A percentile compares a stretch with the other conserved stretches of the same genome.
These are phyloP conservation scores for Epichloe coenophiala DNA, from an alignment of 2,329 filamentous ascomycete species.

Conservation along the genomic window DNA sequence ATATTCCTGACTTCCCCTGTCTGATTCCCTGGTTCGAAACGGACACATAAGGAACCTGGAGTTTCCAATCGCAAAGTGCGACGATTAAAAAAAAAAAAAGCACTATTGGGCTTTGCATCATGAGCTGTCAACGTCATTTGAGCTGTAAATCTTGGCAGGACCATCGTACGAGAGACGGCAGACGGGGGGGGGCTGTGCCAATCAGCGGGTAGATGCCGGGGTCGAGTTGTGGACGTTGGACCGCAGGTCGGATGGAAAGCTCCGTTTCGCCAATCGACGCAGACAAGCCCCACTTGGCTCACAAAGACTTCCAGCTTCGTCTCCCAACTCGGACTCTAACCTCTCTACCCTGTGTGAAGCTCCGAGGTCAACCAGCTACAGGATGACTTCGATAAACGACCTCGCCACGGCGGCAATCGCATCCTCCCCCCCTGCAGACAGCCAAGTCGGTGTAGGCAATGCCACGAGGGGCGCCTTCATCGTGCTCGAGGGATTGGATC, in stretches of 20 bases:
- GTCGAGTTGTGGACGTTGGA: neutral
- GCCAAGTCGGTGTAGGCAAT: neutral
- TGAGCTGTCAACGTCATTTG: neutral
- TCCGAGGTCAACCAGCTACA: too few species aligned
- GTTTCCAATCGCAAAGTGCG: neutral
- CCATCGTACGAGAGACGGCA: neutral
- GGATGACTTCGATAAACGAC: slow-evolving; percentile 36
- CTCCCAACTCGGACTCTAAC: too few species aligned
- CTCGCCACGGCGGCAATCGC: slow-evolving; percentile 34
- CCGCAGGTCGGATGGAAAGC: neutral
- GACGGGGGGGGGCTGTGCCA: neutral
- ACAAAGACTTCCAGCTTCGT: too few species aligned
- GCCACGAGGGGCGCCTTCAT: slow-evolving; percentile 54
- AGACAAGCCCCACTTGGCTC: too few species aligned
- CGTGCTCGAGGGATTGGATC: slow-evolving; percentile 78
- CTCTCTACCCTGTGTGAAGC: too few species aligned
- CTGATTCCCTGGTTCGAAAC: neutral
- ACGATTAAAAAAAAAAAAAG: neutral
- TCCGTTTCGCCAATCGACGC: neutral
- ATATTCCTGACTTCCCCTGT: neutral
- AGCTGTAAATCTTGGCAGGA: neutral
- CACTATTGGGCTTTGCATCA: neutral
- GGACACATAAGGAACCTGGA: neutral
- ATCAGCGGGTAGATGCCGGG: neutral
- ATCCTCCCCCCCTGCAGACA: slow-evolving; percentile 14